These are phyloP conservation scores for Skeletonema marinoi DNA, from an alignment of 108 stramenopile species.

Conservation along the genomic window DNA sequence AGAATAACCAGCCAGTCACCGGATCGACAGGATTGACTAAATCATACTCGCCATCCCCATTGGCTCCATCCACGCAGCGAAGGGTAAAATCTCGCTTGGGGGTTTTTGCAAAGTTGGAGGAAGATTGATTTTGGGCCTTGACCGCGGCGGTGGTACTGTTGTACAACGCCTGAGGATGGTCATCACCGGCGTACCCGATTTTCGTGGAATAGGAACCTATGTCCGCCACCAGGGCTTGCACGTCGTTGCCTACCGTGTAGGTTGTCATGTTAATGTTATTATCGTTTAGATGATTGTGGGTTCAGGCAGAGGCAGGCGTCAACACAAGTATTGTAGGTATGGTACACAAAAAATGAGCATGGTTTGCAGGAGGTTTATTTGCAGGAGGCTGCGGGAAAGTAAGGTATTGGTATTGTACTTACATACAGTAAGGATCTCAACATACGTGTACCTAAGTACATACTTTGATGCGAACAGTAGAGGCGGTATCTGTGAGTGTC, in stretches of 20 bases:
- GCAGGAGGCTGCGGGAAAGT: too few species aligned
- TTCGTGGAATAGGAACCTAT: conserved; percentile 90
- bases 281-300: too few species aligned
- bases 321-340: too few species aligned
- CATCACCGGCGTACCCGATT: conserved; percentile 96
- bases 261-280: not conserved
- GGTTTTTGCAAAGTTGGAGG: conserved; percentile 30
- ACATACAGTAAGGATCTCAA: too few species aligned
- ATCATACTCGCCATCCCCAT: conserved; percentile 63
- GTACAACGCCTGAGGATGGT: conserved; percentile 81
- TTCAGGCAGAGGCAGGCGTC: too few species aligned
- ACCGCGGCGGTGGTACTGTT: conserved; percentile 66
- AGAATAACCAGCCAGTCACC: conserved; percentile 60
- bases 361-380: too few species aligned
- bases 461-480: too few species aligned
- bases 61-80: conserved; percentile 36
- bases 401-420: too few species aligned
- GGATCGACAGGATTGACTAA: conserved; percentile 77
- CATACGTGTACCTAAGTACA: too few species aligned
- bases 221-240: conserved; percentile 81
- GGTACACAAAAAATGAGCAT: too few species aligned
- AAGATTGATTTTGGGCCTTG: not conserved
- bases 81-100: conserved; percentile 62
- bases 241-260: conserved; percentile 5
- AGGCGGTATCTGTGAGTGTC: too few species aligned